Percentiles rank a stretch among this genome's conserved stretches.
Evolutionary conservation across 768 basidiomycete genomes (phyloP).

Genomic region (Trametes meyenii): DNA sequence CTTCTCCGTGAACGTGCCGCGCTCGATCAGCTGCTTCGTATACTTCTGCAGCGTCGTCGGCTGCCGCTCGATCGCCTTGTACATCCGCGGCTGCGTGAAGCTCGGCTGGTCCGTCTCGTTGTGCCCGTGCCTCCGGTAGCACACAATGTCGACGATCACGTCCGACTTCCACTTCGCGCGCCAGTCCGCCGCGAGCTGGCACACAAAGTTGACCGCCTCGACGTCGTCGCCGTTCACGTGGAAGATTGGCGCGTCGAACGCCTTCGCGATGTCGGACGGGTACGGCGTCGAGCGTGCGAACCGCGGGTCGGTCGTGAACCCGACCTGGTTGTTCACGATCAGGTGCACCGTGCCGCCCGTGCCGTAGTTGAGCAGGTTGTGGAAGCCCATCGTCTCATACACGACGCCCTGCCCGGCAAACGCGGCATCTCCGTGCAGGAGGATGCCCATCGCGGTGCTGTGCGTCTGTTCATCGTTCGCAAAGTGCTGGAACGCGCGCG

Average conservation of each 20-base stretch:
- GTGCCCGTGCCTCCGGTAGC: conserved; percentile 98
- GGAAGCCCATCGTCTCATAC: conserved; percentile 99
- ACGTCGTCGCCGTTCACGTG: conserved; percentile 99
- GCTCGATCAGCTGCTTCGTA: conserved; percentile 85
- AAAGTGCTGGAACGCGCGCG: conserved; percentile 91
- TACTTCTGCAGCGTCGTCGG: conserved; percentile 91
- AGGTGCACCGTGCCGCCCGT: conserved; percentile 98
- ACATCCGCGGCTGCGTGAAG: conserved; percentile 99
- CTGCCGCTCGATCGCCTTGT: conserved; percentile 93
- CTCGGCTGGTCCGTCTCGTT: conserved; percentile 99
- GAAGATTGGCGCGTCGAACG: conserved; percentile 98
- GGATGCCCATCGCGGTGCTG: conserved; percentile 88
- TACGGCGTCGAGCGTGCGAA: conserved; percentile 98
- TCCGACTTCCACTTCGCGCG: conserved; percentile 99
- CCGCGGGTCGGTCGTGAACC: conserved; percentile 97
- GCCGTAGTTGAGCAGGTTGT: conserved; percentile 92
- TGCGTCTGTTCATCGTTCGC: conserved; percentile 83
- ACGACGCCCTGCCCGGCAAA: conserved; percentile 98
- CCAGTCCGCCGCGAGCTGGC: conserved; percentile 97
- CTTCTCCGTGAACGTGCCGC: conserved; percentile 91
- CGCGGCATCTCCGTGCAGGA: conserved; percentile 97
- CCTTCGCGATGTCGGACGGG: conserved; percentile 96
- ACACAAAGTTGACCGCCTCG: conserved; percentile 98
- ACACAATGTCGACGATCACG: conserved; percentile 97
- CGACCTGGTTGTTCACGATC: conserved; percentile 99